These are phyloP conservation scores for Comarum palustre DNA, from an alignment of 306 rosid genomes.

Conservation along the genomic window DNA sequence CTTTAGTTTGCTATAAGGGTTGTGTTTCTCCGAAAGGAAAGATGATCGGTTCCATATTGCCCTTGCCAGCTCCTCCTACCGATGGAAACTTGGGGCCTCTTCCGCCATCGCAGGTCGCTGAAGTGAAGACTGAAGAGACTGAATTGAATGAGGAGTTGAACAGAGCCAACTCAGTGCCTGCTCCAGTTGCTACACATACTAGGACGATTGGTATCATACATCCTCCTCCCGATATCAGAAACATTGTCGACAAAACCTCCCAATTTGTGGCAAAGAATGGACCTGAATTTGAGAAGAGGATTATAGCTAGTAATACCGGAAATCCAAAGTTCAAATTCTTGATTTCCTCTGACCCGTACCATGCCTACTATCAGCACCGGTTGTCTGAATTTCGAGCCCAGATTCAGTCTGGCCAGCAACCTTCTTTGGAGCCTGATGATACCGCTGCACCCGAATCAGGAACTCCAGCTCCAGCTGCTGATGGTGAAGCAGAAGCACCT, in stretches of 20 bases:
- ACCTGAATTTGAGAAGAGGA: slow-evolving; percentile 86
- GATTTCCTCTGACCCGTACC: slow-evolving; percentile 69
- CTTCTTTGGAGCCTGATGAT: slow-evolving; percentile 42
- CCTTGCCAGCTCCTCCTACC: slow-evolving; percentile 82
- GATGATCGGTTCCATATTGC: slow-evolving; percentile 51
- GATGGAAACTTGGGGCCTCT: slow-evolving; percentile 71
- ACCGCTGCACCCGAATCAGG: slow-evolving; percentile 36
- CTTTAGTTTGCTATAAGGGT: neutral
- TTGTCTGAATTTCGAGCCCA: slow-evolving; percentile 79
- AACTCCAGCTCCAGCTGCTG: slow-evolving; percentile 36
- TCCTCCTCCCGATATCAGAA: slow-evolving; percentile 83
- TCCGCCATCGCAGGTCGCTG: slow-evolving; percentile 48
- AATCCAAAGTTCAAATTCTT: slow-evolving; percentile 82
- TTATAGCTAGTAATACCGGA: slow-evolving; percentile 68
- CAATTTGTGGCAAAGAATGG: slow-evolving; percentile 90
- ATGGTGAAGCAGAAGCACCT: slow-evolving; percentile 39
- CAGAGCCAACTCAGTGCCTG: slow-evolving; percentile 35
- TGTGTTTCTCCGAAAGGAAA: neutral
- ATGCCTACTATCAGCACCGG: slow-evolving; percentile 88
- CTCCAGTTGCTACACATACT: slow-evolving; percentile 74
- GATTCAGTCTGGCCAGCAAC: slow-evolving; percentile 49
- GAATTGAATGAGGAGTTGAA: slow-evolving; percentile 39
- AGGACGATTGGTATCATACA: slow-evolving; percentile 91
- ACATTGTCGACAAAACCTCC: slow-evolving; percentile 85
- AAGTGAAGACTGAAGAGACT: slow-evolving; percentile 30